phyloP scores from a whole-genome alignment of 345 rosid species.

The Hibiscus tridactylites region DNA sequence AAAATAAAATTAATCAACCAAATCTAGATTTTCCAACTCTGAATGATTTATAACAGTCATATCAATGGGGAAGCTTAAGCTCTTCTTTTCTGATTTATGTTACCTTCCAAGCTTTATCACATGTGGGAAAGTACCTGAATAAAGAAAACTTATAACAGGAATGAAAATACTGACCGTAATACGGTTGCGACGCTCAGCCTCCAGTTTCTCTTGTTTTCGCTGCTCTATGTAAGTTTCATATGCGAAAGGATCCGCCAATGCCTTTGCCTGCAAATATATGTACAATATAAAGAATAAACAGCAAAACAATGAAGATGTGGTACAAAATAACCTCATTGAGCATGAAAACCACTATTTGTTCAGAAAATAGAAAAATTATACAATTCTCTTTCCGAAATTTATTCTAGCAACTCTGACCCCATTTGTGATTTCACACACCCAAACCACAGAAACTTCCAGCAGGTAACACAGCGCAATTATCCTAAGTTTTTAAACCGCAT shows the following conservation, averaged over 20 bases:
- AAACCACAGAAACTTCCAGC: not conserved
- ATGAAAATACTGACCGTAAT: slow-evolving; percentile 55
- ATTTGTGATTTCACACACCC: not conserved
- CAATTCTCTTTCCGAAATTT: not conserved
- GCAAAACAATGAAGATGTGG: not conserved
- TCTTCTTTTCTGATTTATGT: not conserved
- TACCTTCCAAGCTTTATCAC: not conserved
- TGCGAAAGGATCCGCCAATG: slow-evolving; percentile 63
- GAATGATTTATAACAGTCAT: not conserved
- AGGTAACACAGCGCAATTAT: not conserved
- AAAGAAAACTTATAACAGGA: not conserved
- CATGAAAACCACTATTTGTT: not conserved
- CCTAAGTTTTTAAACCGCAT: not conserved
- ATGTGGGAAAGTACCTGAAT: too few species aligned
- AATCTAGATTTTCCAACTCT: not conserved
- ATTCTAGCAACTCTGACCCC: not conserved
- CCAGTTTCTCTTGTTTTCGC: slow-evolving; percentile 57
- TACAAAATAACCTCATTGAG: not conserved
- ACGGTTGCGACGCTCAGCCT: slow-evolving; percentile 40
- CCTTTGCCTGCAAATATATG: slow-evolving; percentile 47
- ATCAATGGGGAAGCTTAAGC: not conserved
- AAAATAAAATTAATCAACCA: slow-evolving; percentile 3
- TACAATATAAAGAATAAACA: slow-evolving; percentile 7
- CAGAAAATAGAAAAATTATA: not conserved
- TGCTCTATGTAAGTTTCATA: slow-evolving; percentile 52